A percentile compares a stretch with the other conserved stretches of the same genome.
Evolutionary conservation across 495 filamentous ascomycete genomes (phyloP).

Genomic region (Aspergillus bertholletiae): DNA sequence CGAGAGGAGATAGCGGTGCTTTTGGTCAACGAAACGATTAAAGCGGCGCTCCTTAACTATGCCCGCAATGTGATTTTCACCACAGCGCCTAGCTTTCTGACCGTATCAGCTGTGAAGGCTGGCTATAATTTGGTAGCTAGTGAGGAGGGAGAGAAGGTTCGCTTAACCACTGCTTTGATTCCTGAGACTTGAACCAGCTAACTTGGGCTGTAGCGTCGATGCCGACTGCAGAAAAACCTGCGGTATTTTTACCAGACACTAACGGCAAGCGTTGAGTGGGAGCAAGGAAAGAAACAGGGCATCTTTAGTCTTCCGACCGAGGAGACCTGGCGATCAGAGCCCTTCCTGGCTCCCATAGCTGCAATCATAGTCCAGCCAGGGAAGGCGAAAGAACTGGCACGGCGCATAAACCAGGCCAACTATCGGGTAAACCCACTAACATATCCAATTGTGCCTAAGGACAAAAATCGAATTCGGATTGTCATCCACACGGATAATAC

Average conservation of each 20-base stretch:
- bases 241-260: conserved; percentile 4
- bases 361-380: not conserved
- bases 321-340: not conserved
- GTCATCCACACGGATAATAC: conserved; percentile 10
- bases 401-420: not conserved
- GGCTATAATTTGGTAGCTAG: conserved; percentile 27
- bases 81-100: conserved; percentile 30
- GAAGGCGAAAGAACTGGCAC: not conserved
- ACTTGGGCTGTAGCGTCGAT: conserved; percentile 1
- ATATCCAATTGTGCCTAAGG: conserved; percentile 2
- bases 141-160: conserved; percentile 7
- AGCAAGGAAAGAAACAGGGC: not conserved
- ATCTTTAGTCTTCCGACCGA: conserved; percentile 5
- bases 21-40: conserved; percentile 24
- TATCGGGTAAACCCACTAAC: conserved; percentile 8
- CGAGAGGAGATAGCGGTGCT: not conserved
- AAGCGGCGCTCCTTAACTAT: conserved; percentile 27
- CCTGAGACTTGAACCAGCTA: no score
- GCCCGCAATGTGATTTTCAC: conserved; percentile 31
- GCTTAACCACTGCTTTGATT: no score
- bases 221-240: conserved; percentile 6
- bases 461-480: conserved; percentile 3
- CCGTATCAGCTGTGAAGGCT: conserved; percentile 27
- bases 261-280: conserved; percentile 4
- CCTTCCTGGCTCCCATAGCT: conserved; percentile 3